A percentile compares a stretch with the other conserved stretches of the same genome.
Evolutionary conservation across 169 alveolate genomes (phyloP).

Genomic region (Plasmodium vivax): DNA sequence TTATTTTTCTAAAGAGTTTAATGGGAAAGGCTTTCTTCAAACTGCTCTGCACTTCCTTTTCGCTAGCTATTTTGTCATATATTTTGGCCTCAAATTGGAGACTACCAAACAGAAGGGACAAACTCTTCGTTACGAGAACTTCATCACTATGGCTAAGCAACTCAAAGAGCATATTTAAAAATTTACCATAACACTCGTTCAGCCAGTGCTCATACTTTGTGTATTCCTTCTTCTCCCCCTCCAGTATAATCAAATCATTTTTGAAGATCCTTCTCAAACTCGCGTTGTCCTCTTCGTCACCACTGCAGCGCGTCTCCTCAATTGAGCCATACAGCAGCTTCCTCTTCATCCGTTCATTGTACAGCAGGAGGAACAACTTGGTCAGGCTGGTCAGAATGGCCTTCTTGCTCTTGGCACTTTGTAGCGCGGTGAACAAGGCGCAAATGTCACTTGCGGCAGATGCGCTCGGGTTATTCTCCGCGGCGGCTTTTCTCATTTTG

Average conservation of each 20-base stretch:
- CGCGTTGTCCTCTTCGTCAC: slow-evolving; percentile 5
- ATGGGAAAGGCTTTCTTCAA: slow-evolving; percentile 26
- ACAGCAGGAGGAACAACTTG: slow-evolving; percentile 29
- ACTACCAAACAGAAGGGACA: slow-evolving; percentile 42
- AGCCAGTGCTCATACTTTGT: slow-evolving; percentile 67
- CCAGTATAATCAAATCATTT: slow-evolving; percentile 27
- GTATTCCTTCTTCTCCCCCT: background rate
- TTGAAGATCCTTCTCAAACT: slow-evolving; percentile 31
- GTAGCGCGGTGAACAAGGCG: slow-evolving; percentile 14
- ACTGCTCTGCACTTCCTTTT: background rate
- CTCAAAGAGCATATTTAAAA: slow-evolving; percentile 51
- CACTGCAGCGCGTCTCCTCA: background rate
- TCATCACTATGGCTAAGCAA: slow-evolving; percentile 61
- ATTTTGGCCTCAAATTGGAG: slow-evolving; percentile 60
- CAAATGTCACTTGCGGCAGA: slow-evolving; percentile 30
- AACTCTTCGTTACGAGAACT: slow-evolving; percentile 51
- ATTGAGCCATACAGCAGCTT: slow-evolving; percentile 24
- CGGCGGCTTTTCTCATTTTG: background rate
- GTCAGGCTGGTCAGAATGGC: slow-evolving; percentile 26
- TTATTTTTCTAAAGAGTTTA: slow-evolving; percentile 42
- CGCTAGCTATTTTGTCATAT: slow-evolving; percentile 3
- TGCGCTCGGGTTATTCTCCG: background rate
- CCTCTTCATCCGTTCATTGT: slow-evolving; percentile 50
- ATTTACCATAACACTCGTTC: slow-evolving; percentile 68
- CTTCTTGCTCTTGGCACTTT: slow-evolving; percentile 27